Conservation (phyloP, 2,329 filamentous ascomycete genomes). For the Endoconidiophora laricicola region DNA sequence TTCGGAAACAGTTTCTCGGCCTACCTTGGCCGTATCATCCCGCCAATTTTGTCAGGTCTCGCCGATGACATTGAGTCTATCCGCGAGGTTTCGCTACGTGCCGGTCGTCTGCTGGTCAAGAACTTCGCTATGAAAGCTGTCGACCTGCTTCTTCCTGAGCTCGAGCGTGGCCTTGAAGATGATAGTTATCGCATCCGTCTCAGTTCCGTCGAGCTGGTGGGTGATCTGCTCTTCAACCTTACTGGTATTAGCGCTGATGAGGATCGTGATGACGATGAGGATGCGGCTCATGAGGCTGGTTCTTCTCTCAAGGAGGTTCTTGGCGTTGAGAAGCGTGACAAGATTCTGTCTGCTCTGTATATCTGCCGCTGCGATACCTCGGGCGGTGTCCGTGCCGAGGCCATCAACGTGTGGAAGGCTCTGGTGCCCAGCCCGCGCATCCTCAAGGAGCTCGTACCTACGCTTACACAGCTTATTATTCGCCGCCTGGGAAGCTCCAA, state of each 20-base stretch:
- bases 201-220: slow-evolving; percentile 93
- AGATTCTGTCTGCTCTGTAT: slow-evolving; percentile 90
- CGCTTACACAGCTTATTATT: slow-evolving; percentile 87
- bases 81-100: slow-evolving; percentile 85
- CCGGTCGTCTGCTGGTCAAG: slow-evolving; percentile 87
- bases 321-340: slow-evolving; percentile 91
- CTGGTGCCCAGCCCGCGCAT: slow-evolving; percentile 82
- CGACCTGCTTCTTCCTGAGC: slow-evolving; percentile 80
- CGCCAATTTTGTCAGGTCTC: slow-evolving; percentile 80
- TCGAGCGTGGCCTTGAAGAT: slow-evolving; percentile 92
- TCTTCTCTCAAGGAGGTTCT: slow-evolving; percentile 87
- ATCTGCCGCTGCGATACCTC: slow-evolving; percentile 97
- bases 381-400: slow-evolving; percentile 72
- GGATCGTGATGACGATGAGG: slow-evolving; percentile 59
- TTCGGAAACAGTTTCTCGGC: slow-evolving; percentile 97
- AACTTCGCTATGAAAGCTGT: slow-evolving; percentile 94
- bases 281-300: slow-evolving; percentile 66
- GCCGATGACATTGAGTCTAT: slow-evolving; percentile 95
- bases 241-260: slow-evolving; percentile 71
- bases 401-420: slow-evolving; percentile 91
- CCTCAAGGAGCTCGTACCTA: slow-evolving; percentile 88
- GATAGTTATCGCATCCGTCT: slow-evolving; percentile 95
- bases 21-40: slow-evolving; percentile 90
- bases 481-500: slow-evolving; percentile 85
- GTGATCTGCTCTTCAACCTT: slow-evolving; percentile 92